These are phyloP conservation scores for Syncephalastrum monosporum DNA, from an alignment of 371 early-diverging fungal genomes.

Conservation along the genomic window DNA sequence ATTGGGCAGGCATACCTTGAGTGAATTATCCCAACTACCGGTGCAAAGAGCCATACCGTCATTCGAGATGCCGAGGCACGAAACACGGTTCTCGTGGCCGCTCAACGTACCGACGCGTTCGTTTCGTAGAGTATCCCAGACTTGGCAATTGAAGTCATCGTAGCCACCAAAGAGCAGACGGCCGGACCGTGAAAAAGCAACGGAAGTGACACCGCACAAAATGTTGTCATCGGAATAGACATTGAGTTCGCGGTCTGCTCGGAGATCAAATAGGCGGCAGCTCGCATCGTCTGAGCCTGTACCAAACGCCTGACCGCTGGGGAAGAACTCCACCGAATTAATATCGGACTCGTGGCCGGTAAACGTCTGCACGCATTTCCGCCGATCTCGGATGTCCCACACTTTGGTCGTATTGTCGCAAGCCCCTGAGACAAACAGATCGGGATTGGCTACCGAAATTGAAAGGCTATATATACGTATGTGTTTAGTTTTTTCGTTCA, in stretches of 20 bases:
- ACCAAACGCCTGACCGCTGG: slow-evolving; percentile 94
- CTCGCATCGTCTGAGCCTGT: slow-evolving; percentile 98
- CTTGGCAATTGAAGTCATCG: slow-evolving; percentile 97
- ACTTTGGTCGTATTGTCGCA: slow-evolving; percentile 97
- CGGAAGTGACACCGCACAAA: slow-evolving; percentile 94
- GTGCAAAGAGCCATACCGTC: slow-evolving; percentile 98
- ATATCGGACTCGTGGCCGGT: slow-evolving; percentile 97
- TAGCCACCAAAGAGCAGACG: slow-evolving; percentile 96
- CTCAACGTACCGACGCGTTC: slow-evolving; percentile 90
- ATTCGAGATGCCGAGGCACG: slow-evolving; percentile 90
- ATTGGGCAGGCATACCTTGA: slow-evolving; percentile 62
- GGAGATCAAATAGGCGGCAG: slow-evolving; percentile 94
- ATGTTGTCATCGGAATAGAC: slow-evolving; percentile 95
- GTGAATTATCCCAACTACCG: slow-evolving; percentile 93
- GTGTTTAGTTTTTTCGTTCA: not conserved
- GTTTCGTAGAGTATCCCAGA: slow-evolving; percentile 96
- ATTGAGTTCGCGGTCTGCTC: slow-evolving; percentile 96
- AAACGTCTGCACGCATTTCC: slow-evolving; percentile 93
- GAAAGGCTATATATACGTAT: slow-evolving; percentile 58
- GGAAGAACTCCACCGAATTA: slow-evolving; percentile 98
- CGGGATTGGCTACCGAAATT: slow-evolving; percentile 79
- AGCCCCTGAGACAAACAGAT: slow-evolving; percentile 95
- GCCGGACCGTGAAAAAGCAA: slow-evolving; percentile 94
- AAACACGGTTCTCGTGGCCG: slow-evolving; percentile 96
- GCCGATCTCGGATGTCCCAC: slow-evolving; percentile 95